These are phyloP conservation scores for Trichoderma orchidacearum DNA, from an alignment of 495 filamentous ascomycete species.

Conservation along the genomic window DNA sequence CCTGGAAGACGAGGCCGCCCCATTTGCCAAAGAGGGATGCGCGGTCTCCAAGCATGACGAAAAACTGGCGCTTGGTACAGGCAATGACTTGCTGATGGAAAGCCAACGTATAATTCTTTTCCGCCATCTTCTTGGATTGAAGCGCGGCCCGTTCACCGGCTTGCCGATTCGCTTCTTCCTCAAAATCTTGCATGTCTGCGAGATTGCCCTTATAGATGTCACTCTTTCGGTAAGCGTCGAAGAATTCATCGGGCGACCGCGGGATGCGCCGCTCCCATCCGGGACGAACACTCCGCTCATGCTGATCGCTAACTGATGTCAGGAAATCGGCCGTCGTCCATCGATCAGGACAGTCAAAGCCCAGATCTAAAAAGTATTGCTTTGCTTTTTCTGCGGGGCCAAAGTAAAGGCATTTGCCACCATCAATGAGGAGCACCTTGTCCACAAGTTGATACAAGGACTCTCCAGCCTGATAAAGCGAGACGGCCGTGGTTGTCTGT, in stretches of 20 bases:
- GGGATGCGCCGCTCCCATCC: conserved; percentile 54
- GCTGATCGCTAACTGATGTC: conserved; percentile 55
- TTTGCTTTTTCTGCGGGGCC: conserved; percentile 43
- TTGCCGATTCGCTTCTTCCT: conserved; percentile 5
- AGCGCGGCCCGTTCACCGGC: background rate
- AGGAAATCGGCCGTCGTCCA: conserved; percentile 59
- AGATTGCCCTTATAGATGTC: conserved; percentile 32
- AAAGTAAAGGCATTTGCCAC: conserved; percentile 57
- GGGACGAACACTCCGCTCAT: conserved; percentile 43
- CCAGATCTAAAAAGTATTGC: conserved; percentile 48
- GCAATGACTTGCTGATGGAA: conserved; percentile 55
- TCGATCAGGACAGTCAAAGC: conserved; percentile 39
- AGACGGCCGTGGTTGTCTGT: conserved; percentile 42
- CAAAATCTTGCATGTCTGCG: conserved; percentile 35
- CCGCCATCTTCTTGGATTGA: conserved; percentile 23
- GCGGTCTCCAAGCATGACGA: conserved; percentile 34
- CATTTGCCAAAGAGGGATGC: conserved; percentile 43
- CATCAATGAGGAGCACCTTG: conserved; percentile 51
- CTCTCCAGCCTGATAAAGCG: conserved; percentile 62
- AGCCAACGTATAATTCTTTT: conserved; percentile 54
- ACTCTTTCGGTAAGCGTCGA: conserved; percentile 44
- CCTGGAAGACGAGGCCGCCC: conserved; percentile 39
- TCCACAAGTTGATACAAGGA: conserved; percentile 56
- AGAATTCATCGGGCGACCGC: conserved; percentile 58
- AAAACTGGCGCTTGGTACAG: conserved; percentile 52